phyloP scores from a whole-genome alignment of 1,284 basidiomycete species.

The Pterulicium gracile region DNA sequence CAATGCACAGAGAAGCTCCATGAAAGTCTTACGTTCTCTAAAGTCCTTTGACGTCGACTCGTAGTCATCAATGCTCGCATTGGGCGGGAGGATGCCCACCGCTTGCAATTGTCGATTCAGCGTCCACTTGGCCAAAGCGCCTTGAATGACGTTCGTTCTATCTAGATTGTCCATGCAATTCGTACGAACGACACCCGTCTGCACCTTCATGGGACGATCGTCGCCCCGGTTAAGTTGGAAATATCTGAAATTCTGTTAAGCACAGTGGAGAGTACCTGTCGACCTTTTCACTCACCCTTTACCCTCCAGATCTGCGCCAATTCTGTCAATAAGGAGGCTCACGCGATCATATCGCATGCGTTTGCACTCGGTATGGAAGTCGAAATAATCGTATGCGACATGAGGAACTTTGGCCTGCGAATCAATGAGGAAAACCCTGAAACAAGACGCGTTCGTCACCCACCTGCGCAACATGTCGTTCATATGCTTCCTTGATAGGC shows the following conservation, averaged over 20 bases:
- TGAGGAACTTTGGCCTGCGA: constrained; percentile 48
- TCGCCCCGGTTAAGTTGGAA: constrained; percentile 52
- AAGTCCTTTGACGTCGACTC: constrained; percentile 74
- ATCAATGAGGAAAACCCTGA: constrained; percentile 5
- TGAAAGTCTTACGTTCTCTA: constrained; percentile 71
- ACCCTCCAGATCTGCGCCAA: constrained; percentile 63
- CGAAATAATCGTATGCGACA: constrained; percentile 91
- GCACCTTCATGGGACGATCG: constrained; percentile 38
- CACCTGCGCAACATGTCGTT: constrained; percentile 65
- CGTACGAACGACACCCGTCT: constrained; percentile 65
- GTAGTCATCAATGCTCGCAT: constrained; percentile 70
- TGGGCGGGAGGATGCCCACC: constrained; percentile 59
- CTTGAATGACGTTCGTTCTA: constrained; percentile 94
- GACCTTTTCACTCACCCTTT: too few species aligned
- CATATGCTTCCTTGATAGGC: constrained; percentile 94
- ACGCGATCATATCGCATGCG: constrained; percentile 95
- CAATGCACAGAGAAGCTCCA: constrained; percentile 3
- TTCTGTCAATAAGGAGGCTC: constrained; percentile 67
- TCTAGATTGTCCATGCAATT: constrained; percentile 97
- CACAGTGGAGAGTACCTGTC: constrained; percentile 5
- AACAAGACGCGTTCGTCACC: constrained; percentile 6
- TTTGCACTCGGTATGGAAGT: constrained; percentile 96
- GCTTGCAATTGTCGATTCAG: constrained; percentile 72
- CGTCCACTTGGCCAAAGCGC: constrained; percentile 77
- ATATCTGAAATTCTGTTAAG: constrained; percentile 37